These are phyloP conservation scores for Lentinula edodes DNA, from an alignment of 768 basidiomycete species.

Conservation along the genomic window DNA sequence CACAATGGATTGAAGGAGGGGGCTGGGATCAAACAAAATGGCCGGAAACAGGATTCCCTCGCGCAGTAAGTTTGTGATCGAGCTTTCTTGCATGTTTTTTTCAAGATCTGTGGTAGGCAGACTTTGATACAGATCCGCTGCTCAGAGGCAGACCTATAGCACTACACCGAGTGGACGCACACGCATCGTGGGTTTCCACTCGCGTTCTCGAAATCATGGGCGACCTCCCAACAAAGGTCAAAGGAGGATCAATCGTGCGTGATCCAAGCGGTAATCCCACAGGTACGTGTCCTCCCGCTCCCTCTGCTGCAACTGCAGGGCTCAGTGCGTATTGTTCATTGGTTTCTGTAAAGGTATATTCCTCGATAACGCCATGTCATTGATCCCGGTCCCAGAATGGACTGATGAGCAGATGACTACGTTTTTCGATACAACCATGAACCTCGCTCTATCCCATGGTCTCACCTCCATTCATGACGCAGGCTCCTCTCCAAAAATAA, in stretches of 20 bases:
- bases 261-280: constrained; percentile 60
- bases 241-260: constrained; percentile 73
- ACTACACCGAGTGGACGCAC: constrained; percentile 73
- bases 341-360: constrained; percentile 48
- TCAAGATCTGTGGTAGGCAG: constrained; percentile 38
- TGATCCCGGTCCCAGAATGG: constrained; percentile 65
- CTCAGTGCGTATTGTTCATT: too few species aligned
- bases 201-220: constrained; percentile 62
- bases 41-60: constrained; percentile 60
- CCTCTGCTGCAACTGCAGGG: too few species aligned
- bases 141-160: constrained; percentile 68
- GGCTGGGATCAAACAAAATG: constrained; percentile 95
- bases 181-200: constrained; percentile 83
- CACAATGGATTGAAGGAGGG: constrained; percentile 75
- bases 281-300: constrained; percentile 30
- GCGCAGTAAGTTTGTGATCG: constrained; percentile 42
- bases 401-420: constrained; percentile 49
- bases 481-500: constrained; percentile 36
- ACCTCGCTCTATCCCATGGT: constrained; percentile 71
- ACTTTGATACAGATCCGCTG: constrained; percentile 64
- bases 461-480: constrained; percentile 90
- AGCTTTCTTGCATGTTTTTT: not conserved
- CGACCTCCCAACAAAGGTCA: constrained; percentile 53
- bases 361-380: constrained; percentile 81
- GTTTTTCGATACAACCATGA: constrained; percentile 59